Conservation (phyloP, 352 stramenopile genomes). For the Paralagenidium karlingii region DNA sequence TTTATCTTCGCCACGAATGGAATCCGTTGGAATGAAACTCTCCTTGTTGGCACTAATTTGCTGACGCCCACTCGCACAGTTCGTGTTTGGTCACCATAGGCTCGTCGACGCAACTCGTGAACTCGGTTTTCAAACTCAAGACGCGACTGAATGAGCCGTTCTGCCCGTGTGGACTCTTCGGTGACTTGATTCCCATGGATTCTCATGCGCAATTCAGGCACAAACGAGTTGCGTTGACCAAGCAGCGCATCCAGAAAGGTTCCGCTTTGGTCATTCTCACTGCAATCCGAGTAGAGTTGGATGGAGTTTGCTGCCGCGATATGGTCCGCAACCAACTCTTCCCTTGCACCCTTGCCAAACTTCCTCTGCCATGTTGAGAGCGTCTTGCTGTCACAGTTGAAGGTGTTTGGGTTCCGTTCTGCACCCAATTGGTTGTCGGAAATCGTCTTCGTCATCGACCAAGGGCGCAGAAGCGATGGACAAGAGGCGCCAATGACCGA, state of each 20-base stretch:
- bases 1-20: neutral
- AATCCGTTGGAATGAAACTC: neutral
- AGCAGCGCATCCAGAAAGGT: slow-evolving; percentile 37
- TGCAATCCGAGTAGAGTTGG: neutral
- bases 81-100: slow-evolving; percentile 1
- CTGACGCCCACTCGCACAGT: too few relatives aligned
- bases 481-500: neutral
- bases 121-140: slow-evolving; percentile 30
- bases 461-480: neutral
- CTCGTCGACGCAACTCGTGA: slow-evolving; percentile 15
- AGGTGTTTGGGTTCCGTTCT: slow-evolving; percentile 10
- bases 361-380: slow-evolving; percentile 45
- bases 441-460: neutral
- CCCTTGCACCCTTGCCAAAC: slow-evolving; percentile 25
- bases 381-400: slow-evolving; percentile 5
- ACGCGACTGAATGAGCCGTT: slow-evolving; percentile 30
- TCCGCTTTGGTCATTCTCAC: slow-evolving; percentile 3
- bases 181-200: neutral
- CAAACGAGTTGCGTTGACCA: slow-evolving; percentile 40
- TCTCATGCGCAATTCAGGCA: slow-evolving; percentile 7
- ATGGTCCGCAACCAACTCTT: neutral
- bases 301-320: neutral
- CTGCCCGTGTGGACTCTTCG: slow-evolving; percentile 10
- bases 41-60: too few relatives aligned
- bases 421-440: neutral